Conservation (phyloP, 2,329 filamentous ascomycete species). For the Penicillium freii region DNA sequence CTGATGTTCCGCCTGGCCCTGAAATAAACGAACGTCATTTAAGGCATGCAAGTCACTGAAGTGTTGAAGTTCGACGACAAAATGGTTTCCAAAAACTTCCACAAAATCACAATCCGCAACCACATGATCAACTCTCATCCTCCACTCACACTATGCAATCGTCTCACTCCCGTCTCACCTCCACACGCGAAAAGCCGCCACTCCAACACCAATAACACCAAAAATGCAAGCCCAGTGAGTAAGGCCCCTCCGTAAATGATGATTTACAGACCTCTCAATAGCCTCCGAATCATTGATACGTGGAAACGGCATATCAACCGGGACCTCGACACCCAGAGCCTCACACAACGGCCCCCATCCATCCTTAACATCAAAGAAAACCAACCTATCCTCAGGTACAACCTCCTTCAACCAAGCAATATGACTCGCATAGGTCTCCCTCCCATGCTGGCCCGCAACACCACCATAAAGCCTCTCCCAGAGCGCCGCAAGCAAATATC, state of each 20-base stretch:
- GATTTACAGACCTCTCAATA: slow-evolving; percentile 17
- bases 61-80: not conserved
- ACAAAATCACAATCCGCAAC: not conserved
- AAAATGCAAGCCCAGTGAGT: slow-evolving; percentile 30
- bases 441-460: slow-evolving; percentile 6
- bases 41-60: not conserved
- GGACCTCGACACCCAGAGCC: slow-evolving; percentile 43
- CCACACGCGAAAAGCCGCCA: slow-evolving; percentile 6
- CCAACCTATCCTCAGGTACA: slow-evolving; percentile 32
- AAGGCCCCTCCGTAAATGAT: slow-evolving; percentile 29
- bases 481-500: slow-evolving; percentile 14
- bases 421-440: slow-evolving; percentile 22
- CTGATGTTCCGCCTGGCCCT: not conserved
- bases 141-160: not conserved
- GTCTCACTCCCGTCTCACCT: not conserved
- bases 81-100: not conserved
- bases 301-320: slow-evolving; percentile 38
- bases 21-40: not conserved
- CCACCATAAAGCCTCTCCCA: slow-evolving; percentile 23
- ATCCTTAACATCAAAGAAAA: slow-evolving; percentile 42
- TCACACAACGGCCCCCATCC: slow-evolving; percentile 50
- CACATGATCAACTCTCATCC: not conserved
- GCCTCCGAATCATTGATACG: slow-evolving; percentile 36
- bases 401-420: slow-evolving; percentile 26
- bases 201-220: slow-evolving; percentile 14